Base-by-base conservation (phyloP, 768 basidiomycete species). In the Calocybe indica region DNA sequence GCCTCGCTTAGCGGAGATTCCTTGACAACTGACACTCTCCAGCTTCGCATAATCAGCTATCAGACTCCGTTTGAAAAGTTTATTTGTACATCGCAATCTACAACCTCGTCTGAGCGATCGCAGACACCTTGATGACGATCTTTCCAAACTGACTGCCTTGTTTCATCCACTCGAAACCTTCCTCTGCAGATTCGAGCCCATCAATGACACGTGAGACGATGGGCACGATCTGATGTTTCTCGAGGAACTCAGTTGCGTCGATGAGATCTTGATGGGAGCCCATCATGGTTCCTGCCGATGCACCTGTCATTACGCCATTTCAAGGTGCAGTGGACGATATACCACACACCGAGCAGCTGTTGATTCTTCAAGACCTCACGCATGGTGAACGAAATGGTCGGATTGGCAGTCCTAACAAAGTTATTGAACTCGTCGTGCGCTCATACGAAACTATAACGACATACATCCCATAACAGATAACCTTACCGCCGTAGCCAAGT, bases 61-160 rank as follows among this genome's bases (percentile, higher is more conserved):
- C 22, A 22, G 22, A n/a, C n/a, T n/a, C n/a, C n/a, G n/a, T n/a
- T n/a, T n/a, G n/a, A n/a, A 22, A 22, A 22, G 22, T 22, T 22
- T 22, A 22, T 4, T 4, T 22, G 22, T 22, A 22, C 22, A 22
- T 22, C 22, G 22, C 22, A 22, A 22, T 22, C 4, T 22, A 22
- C 22, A 22, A 22, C 22, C 22, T 22, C 22, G 22, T 22, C 22
- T 22, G 22, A 22, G 22, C 22, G 22, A 22, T 4, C 22, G 22
- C 22, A 22, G 22, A 22, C 22, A 87, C 58, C 51, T 66, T 74
- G 46, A 86, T 63, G 33, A 89, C 80, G 29, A 91, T 77, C 63
- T 91, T 91, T 11, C 90, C 88, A 58, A 90, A 89, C 55, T 88
- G 85, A 10, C 74, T 71, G 11, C 83, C 85, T 3, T 63, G 65